These are phyloP conservation scores for Diaporthe batatas DNA, from an alignment of 2,329 filamentous ascomycete genomes.

Conservation along the genomic window DNA sequence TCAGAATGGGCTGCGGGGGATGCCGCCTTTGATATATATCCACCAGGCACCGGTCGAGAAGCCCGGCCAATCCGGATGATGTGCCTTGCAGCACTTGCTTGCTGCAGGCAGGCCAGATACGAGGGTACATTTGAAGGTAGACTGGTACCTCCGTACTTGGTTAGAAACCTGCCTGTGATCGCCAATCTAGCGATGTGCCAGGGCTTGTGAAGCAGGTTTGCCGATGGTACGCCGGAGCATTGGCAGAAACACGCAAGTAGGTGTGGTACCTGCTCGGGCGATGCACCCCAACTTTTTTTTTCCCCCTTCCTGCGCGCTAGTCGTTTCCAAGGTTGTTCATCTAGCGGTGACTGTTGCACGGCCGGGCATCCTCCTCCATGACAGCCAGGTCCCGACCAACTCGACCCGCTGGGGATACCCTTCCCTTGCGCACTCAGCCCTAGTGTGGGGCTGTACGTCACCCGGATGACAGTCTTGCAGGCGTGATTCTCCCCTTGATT, in stretches of 20 bases:
- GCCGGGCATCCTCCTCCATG: slow-evolving; percentile 28
- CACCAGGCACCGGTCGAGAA: slow-evolving; percentile 12
- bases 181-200: slow-evolving; percentile 26
- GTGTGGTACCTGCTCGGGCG: slow-evolving; percentile 20
- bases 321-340: slow-evolving; percentile 17
- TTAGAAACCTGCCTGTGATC: slow-evolving; percentile 34
- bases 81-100: slow-evolving; percentile 43
- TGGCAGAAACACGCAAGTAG: slow-evolving; percentile 31
- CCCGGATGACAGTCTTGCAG: slow-evolving; percentile 32
- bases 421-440: slow-evolving; percentile 35
- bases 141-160: slow-evolving; percentile 7
- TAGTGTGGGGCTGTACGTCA: slow-evolving; percentile 41
- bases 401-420: slow-evolving; percentile 17
- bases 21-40: slow-evolving; percentile 43
- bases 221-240: slow-evolving; percentile 32
- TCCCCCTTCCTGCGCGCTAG: not conserved
- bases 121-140: not conserved
- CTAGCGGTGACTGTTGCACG: slow-evolving; percentile 17
- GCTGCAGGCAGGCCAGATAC: slow-evolving; percentile 16
- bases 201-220: slow-evolving; percentile 24
- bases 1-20: slow-evolving; percentile 22
- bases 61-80: slow-evolving; percentile 41
- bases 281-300: slow-evolving; percentile 36
- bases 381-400: slow-evolving; percentile 20
- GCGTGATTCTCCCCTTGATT: slow-evolving; percentile 10